Base-by-base conservation (phyloP, 1,139 yeast genomes). In the Protomyces pachydermus region DNA sequence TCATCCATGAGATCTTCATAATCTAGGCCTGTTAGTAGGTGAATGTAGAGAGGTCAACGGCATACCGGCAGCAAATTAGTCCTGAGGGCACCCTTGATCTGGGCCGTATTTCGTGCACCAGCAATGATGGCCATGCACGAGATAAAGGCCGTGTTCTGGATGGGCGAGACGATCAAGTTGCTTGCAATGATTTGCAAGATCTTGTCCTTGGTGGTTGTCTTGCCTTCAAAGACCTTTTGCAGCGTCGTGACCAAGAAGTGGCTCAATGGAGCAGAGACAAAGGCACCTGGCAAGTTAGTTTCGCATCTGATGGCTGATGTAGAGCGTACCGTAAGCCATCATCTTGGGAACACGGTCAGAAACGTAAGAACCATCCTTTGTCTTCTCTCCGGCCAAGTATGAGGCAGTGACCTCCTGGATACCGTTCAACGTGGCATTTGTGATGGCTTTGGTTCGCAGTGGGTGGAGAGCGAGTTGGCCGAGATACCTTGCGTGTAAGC, bases 221-320 rank as follows among this genome's bases (percentile, higher is more conserved):
- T 70, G 45, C 75, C 75, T 53, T 69, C 67, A 72, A 76, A 76
- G 14, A 77, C 61, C 46, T 53, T 60, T 68, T 77, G 79, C 45
- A 77, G 71, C 25, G 70, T 69, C 54, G 69, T 67, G 6, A 75
- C 70, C 25, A 77, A 72, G 67, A 73, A 82, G 74, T 90, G 96
- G 28, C 88, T 80, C 54, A 88, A 76, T 4, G 97, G 96, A 0
- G 96, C 88, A 35, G 84, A 81, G 34, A 90, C 79, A 23, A 82
- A 74, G 56, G 84, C 80, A 20, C 64, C 64, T 60, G 54, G 28
- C 14, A 1, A 3, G 50, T 42, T 42, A 39, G 25, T 14, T 32
- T 51, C 34, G 18, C 12, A 54, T n/a, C n/a, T 8, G 3, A 23
- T 3, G 14, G 20, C 28, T 14, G 14, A 12, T 14, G n/a, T 0